Evolutionary conservation across 78 protist genomes (phyloP).

Genomic region (Protostelium mycophagum): DNA sequence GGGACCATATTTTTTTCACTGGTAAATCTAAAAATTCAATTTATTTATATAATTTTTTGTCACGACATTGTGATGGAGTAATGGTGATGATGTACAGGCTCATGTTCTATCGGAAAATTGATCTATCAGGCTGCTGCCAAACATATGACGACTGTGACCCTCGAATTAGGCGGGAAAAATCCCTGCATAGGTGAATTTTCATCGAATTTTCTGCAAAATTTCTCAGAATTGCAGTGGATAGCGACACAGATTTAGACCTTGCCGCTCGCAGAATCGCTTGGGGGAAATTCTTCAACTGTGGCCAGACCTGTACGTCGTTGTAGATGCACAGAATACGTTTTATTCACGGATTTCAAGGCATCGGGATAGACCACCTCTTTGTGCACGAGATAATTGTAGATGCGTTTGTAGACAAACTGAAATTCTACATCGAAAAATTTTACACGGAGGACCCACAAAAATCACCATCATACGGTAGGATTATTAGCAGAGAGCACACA

Average conservation of each 20-base stretch:
- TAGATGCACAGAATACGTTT: constrained; percentile 19
- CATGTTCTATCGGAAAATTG: constrained; percentile 58
- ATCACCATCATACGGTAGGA: constrained; percentile 21
- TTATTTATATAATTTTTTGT: too few species aligned
- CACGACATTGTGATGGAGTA: not conserved
- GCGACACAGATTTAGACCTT: constrained; percentile 26
- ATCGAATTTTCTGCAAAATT: not conserved
- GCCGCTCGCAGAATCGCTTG: constrained; percentile 58
- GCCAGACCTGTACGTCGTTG: constrained; percentile 92
- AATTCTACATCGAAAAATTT: constrained; percentile 17
- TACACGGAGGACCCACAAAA: constrained; percentile 34
- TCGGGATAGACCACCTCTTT: constrained; percentile 40
- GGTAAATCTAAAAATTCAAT: not conserved
- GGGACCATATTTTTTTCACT: constrained; percentile 73
- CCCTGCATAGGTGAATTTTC: constrained; percentile 55
- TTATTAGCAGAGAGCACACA: constrained; percentile 20
- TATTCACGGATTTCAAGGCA: not conserved
- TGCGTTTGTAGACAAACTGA: constrained; percentile 30
- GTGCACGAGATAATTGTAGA: constrained; percentile 31
- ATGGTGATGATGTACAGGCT: constrained; percentile 61
- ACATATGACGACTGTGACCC: constrained; percentile 81
- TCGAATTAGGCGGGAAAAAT: constrained; percentile 94
- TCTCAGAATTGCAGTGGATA: constrained; percentile 37
- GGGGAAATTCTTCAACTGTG: constrained; percentile 77
- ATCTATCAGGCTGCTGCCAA: constrained; percentile 73